Evolutionary conservation across 1,284 basidiomycete species (phyloP).

Genomic region (Pseudozyma hubeiensis): DNA sequence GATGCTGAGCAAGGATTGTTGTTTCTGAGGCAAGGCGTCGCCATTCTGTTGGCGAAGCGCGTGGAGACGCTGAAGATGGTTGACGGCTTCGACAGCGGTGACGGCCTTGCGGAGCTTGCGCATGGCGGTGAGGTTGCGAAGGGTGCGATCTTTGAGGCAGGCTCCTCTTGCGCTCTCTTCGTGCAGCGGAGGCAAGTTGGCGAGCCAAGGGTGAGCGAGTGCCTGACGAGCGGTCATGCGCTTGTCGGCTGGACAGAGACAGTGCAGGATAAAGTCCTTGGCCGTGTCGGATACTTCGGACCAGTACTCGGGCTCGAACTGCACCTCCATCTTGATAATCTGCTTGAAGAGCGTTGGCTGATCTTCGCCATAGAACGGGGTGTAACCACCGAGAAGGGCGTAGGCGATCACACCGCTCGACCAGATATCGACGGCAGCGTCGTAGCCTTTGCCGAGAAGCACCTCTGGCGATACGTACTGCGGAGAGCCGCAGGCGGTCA

Average conservation of each 20-base stretch:
- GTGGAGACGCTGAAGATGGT: conserved; percentile 60
- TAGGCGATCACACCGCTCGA: conserved; percentile 67
- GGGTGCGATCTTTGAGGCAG: conserved; percentile 58
- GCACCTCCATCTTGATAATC: conserved; percentile 62
- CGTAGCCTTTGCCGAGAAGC: conserved; percentile 65
- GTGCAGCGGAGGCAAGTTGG: conserved; percentile 54
- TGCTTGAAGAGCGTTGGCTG: conserved; percentile 63
- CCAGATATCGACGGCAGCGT: conserved; percentile 65
- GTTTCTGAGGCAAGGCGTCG: conserved; percentile 47
- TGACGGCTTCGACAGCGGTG: conserved; percentile 62
- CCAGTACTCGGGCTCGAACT: conserved; percentile 66
- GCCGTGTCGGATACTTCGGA: conserved; percentile 59
- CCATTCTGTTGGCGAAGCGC: conserved; percentile 54
- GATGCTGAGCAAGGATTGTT: conserved; percentile 49
- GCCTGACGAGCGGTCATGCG: conserved; percentile 65
- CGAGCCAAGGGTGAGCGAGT: conserved; percentile 64
- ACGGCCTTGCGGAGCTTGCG: conserved; percentile 60
- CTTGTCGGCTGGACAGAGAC: conserved; percentile 58
- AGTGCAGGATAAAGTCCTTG: conserved; percentile 66
- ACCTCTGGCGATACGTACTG: conserved; percentile 68
- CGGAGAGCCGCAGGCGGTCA: conserved; percentile 67
- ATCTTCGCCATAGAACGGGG: conserved; percentile 67
- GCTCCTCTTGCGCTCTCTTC: conserved; percentile 53
- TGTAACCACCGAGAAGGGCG: conserved; percentile 66
- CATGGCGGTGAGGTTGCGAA: conserved; percentile 55